Conservation (phyloP, 2,329 filamentous ascomycete genomes). For the Cercospora janseana region DNA sequence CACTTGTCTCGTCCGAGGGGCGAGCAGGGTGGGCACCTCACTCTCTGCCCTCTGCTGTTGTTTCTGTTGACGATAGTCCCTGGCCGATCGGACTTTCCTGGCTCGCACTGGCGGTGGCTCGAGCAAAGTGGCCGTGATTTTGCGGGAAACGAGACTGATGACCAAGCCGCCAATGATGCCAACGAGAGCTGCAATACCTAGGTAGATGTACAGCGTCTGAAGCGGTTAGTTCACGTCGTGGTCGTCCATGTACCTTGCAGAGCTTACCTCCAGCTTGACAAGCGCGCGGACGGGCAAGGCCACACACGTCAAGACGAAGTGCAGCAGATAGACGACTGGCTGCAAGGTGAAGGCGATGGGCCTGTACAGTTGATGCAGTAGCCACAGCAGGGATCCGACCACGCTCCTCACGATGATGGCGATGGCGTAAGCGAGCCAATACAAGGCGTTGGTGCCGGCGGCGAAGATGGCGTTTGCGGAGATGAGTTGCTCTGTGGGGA, state of each 20-base stretch:
- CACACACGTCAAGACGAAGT: slow-evolving; percentile 42
- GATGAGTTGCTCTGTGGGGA: neutral
- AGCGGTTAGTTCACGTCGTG: slow-evolving; percentile 25
- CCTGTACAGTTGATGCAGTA: slow-evolving; percentile 50
- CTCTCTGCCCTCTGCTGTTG: slow-evolving; percentile 25
- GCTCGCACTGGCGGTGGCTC: slow-evolving; percentile 23
- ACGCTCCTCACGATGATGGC: slow-evolving; percentile 42
- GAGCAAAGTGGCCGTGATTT: slow-evolving; percentile 32
- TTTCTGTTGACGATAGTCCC: slow-evolving; percentile 37
- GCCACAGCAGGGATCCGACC: slow-evolving; percentile 40
- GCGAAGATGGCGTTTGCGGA: slow-evolving; percentile 1
- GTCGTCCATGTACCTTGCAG: neutral
- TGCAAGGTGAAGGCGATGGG: slow-evolving; percentile 50
- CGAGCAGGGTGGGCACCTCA: slow-evolving; percentile 14
- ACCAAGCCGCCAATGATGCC: slow-evolving; percentile 63
- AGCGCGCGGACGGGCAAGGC: slow-evolving; percentile 53
- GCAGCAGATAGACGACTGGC: slow-evolving; percentile 50
- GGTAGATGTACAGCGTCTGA: slow-evolving; percentile 55
- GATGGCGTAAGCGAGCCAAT: slow-evolving; percentile 36
- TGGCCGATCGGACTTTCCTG: slow-evolving; percentile 28
- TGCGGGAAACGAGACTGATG: slow-evolving; percentile 57
- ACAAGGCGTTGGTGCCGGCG: slow-evolving; percentile 24
- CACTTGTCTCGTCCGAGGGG: neutral
- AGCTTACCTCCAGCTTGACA: slow-evolving; percentile 55
- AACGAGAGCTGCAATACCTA: slow-evolving; percentile 65